Evolutionary conservation across 768 basidiomycete species (phyloP).

Genomic region (Suillus placidus): DNA sequence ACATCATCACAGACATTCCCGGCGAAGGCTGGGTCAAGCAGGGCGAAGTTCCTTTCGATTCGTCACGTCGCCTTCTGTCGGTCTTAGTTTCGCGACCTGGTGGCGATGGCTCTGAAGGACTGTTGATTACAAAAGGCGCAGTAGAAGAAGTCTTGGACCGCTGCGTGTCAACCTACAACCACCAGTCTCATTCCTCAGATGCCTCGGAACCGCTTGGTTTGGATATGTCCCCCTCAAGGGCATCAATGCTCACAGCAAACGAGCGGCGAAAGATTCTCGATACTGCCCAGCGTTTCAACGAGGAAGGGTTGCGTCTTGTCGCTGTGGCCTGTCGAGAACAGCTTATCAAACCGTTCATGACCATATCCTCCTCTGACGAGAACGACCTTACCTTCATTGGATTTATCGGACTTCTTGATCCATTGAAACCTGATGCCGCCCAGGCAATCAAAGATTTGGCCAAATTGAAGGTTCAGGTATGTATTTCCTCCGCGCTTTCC

Average conservation of each 20-base stretch:
- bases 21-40: conserved; percentile 32
- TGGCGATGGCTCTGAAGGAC: conserved; percentile 18
- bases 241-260: conserved; percentile 19
- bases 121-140: conserved; percentile 34
- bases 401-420: conserved; percentile 33
- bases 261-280: conserved; percentile 27
- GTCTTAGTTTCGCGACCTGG: conserved; percentile 33
- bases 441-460: conserved; percentile 33
- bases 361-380: conserved; percentile 28
- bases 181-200: conserved; percentile 4
- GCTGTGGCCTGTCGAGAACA: conserved; percentile 30
- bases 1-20: conserved; percentile 10
- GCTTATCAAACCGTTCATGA: conserved; percentile 18
- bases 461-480: conserved; percentile 33
- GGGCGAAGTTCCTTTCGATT: conserved; percentile 40
- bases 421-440: conserved; percentile 35
- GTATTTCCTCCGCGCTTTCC: background rate
- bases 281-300: conserved; percentile 32
- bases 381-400: conserved; percentile 33
- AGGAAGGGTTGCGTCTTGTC: conserved; percentile 34
- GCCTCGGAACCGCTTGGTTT: conserved; percentile 5
- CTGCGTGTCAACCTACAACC: conserved; percentile 25
- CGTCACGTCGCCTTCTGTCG: conserved; percentile 39
- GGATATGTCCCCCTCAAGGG: conserved; percentile 22
- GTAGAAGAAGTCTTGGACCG: conserved; percentile 37